Conservation (phyloP, 2,329 filamentous ascomycete genomes). For the Sarocladium oryzae region DNA sequence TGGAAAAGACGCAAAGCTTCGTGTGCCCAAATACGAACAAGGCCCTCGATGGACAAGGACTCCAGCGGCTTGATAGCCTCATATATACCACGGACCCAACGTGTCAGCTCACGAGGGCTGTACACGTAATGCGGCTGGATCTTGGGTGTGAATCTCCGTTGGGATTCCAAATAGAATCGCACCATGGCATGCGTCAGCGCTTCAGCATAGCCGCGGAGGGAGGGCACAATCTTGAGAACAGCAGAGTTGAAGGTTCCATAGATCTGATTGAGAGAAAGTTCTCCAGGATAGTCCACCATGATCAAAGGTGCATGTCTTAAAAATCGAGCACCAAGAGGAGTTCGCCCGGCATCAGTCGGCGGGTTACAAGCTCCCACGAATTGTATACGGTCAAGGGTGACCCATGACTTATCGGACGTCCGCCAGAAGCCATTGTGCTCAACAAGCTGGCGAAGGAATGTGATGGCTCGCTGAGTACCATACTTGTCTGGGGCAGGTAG, state of each 20-base stretch:
- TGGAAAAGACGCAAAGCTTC: constrained; percentile 95
- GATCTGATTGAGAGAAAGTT: constrained; percentile 90
- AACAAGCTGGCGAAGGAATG: constrained; percentile 92
- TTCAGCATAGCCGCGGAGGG: constrained; percentile 90
- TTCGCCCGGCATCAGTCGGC: constrained; percentile 93
- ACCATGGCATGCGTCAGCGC: constrained; percentile 97
- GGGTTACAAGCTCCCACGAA: constrained; percentile 99
- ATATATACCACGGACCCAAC: constrained; percentile 96
- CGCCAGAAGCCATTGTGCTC: constrained; percentile 99
- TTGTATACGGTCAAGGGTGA: constrained; percentile 93
- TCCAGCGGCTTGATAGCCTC: constrained; percentile 94
- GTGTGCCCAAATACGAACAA: constrained; percentile 96
- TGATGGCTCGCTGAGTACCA: constrained; percentile 93
- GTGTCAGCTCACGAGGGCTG: constrained; percentile 93
- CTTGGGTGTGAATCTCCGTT: constrained; percentile 87
- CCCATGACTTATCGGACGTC: constrained; percentile 95
- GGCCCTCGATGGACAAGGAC: constrained; percentile 76
- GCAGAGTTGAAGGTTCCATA: constrained; percentile 98
- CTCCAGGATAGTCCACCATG: constrained; percentile 99
- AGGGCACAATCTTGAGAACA: constrained; percentile 91
- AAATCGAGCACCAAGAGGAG: constrained; percentile 87
- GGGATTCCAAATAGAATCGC: constrained; percentile 88
- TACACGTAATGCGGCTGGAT: constrained; percentile 99
- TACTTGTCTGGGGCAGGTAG: constrained; percentile 96
- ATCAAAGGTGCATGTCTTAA: constrained; percentile 94